Evolutionary conservation across 495 filamentous ascomycete genomes (phyloP).

Genomic region (Tuber aestivum): DNA sequence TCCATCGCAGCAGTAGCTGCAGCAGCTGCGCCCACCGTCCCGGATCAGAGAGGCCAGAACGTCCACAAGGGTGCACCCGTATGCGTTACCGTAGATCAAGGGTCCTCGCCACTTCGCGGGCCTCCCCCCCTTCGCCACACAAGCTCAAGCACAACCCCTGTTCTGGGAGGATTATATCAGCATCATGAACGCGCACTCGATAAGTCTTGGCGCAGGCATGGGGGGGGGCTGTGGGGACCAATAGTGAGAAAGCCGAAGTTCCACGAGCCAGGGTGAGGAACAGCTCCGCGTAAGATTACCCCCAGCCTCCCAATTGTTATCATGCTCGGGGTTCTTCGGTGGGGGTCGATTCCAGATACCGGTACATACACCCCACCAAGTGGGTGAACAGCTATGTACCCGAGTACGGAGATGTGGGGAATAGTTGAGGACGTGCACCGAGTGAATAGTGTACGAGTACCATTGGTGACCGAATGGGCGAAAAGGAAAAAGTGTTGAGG

Average conservation of each 20-base stretch:
- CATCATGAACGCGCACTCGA: conserved; percentile 2
- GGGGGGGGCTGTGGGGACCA: not conserved
- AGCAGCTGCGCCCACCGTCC: not conserved
- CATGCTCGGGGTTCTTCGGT: not conserved
- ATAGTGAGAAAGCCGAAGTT: not conserved
- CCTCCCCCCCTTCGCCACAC: not conserved
- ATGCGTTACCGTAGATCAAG: not conserved
- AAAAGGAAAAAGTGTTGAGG: not conserved
- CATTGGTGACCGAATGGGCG: not conserved
- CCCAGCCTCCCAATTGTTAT: not conserved
- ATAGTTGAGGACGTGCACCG: no score
- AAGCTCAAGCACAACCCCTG: not conserved
- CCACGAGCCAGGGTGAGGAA: not conserved
- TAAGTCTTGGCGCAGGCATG: not conserved
- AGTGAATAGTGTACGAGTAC: no score
- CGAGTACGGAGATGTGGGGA: no score
- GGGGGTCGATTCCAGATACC: not conserved
- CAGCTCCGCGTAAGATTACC: not conserved
- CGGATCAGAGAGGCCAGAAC: not conserved
- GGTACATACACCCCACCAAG: not conserved
- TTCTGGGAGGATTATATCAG: not conserved
- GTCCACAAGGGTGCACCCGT: not conserved
- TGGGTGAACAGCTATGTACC: no score
- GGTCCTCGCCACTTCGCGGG: not conserved
- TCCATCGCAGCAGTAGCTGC: not conserved